Percentiles rank a stretch among this genome's conserved stretches.
These are phyloP conservation scores for Tricholomella constricta DNA, from an alignment of 768 basidiomycete species.

Conservation along the genomic window DNA sequence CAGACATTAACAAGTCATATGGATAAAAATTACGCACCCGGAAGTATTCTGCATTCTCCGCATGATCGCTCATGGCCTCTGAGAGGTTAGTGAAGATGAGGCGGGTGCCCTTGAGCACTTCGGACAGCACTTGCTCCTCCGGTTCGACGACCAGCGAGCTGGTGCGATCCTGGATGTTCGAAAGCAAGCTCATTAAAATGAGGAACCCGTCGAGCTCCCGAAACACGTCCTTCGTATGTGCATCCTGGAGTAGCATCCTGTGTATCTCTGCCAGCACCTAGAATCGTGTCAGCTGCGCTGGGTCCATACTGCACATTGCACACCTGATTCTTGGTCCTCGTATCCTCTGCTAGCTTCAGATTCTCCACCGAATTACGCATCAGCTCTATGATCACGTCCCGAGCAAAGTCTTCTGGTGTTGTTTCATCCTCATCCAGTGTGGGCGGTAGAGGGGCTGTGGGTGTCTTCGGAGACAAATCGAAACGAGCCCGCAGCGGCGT, in stretches of 20 bases:
- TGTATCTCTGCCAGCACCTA: conserved; percentile 71
- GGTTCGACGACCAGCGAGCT: conserved; percentile 35
- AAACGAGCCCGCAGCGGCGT: conserved; percentile 61
- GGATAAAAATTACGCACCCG: conserved; percentile 45
- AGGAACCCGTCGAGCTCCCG: conserved; percentile 83
- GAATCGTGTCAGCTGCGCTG: not conserved
- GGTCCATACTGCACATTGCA: conserved; percentile 13
- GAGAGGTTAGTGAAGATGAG: conserved; percentile 66
- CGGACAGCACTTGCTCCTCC: conserved; percentile 37
- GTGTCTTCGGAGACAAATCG: conserved; percentile 42
- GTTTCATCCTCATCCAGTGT: conserved; percentile 42
- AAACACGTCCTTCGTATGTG: conserved; percentile 71
- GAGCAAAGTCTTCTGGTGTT: conserved; percentile 69
- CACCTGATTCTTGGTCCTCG: conserved; percentile 55
- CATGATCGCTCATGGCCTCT: conserved; percentile 60
- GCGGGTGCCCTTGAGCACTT: conserved; percentile 54
- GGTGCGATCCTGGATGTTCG: conserved; percentile 47
- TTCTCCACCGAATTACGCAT: conserved; percentile 73
- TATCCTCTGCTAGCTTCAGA: conserved; percentile 58
- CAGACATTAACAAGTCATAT: not conserved
- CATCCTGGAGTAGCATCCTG: conserved; percentile 65
- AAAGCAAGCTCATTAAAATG: conserved; percentile 70
- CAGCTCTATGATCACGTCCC: conserved; percentile 69
- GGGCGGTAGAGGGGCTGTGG: conserved; percentile 20
- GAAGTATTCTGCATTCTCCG: conserved; percentile 63